A percentile compares a stretch with the other conserved stretches of the same genome.
Conservation (phyloP, 306 rosid species). For the Arachis hypogaea region DNA sequence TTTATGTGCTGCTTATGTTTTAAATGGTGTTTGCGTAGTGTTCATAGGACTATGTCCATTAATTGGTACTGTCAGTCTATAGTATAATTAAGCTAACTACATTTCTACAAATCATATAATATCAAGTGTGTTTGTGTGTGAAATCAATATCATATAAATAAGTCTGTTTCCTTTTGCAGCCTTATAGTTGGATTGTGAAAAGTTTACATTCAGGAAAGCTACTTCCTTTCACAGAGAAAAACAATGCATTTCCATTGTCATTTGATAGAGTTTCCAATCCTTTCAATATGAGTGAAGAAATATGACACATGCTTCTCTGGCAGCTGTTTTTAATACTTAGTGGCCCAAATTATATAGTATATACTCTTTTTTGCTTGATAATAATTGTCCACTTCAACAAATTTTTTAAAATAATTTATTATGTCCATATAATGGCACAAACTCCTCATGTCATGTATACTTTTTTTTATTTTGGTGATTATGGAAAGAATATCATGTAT, state of each 20-base stretch:
- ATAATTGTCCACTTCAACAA: too few relatives aligned
- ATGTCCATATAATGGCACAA: too few relatives aligned
- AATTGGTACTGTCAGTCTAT: too few relatives aligned
- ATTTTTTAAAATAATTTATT: too few relatives aligned
- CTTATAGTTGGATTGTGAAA: constrained; percentile 72
- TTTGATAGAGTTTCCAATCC: constrained; percentile 39
- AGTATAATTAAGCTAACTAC: too few relatives aligned
- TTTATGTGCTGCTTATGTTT: too few relatives aligned
- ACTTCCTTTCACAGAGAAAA: constrained; percentile 53
- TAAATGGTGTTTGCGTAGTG: too few relatives aligned
- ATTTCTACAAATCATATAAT: too few relatives aligned
- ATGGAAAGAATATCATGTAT: too few relatives aligned
- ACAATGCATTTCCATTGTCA: constrained; percentile 25
- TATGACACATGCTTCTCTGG: constrained; percentile 41
- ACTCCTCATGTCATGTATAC: background rate
- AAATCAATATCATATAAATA: background rate
- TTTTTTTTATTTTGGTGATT: too few relatives aligned
- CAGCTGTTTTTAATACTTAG: constrained; percentile 26
- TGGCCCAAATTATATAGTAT: background rate
- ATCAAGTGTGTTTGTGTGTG: background rate
- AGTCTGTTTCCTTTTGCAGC: constrained; percentile 51
- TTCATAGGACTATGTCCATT: too few relatives aligned
- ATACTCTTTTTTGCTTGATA: too few relatives aligned
- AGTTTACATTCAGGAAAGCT: constrained; percentile 78
- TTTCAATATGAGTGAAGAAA: constrained; percentile 53